These are phyloP conservation scores for Penicillium thymicola DNA, from an alignment of 2,329 filamentous ascomycete species.

Conservation along the genomic window DNA sequence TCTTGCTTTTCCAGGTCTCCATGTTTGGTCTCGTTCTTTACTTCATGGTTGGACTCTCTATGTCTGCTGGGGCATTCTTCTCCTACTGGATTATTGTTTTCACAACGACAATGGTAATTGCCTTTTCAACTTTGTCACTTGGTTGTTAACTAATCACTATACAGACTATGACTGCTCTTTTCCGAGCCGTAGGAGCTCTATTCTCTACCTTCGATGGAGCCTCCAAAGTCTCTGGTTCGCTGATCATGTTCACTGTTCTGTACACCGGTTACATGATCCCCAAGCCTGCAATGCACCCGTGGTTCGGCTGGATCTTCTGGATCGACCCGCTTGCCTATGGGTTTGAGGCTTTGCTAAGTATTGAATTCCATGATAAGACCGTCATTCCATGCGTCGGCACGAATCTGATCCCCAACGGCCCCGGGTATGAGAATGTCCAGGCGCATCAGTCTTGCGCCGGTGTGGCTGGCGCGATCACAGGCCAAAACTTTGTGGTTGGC, in stretches of 20 bases:
- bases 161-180: constrained; percentile 57
- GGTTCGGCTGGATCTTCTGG: constrained; percentile 50
- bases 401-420: constrained; percentile 36
- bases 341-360: constrained; percentile 38
- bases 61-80: constrained; percentile 56
- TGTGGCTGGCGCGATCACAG: constrained; percentile 53
- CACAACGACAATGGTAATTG: constrained; percentile 50
- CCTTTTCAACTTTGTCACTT: background rate
- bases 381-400: constrained; percentile 35
- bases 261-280: constrained; percentile 46
- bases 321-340: constrained; percentile 40
- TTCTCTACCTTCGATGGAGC: constrained; percentile 59
- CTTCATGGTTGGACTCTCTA: constrained; percentile 60
- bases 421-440: constrained; percentile 27
- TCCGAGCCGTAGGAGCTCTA: constrained; percentile 55
- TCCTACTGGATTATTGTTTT: constrained; percentile 59
- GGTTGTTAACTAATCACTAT: constrained; percentile 9
- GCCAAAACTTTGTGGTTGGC: constrained; percentile 51
- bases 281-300: constrained; percentile 51
- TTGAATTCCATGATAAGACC: constrained; percentile 35
- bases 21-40: constrained; percentile 59
- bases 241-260: constrained; percentile 37
- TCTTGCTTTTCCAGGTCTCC: constrained; percentile 59
- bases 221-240: constrained; percentile 50
- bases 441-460: constrained; percentile 44